Percentiles rank a stretch among this genome's conserved stretches.
Conservation (phyloP, 768 basidiomycete genomes). For the Pisolithus orientalis region DNA sequence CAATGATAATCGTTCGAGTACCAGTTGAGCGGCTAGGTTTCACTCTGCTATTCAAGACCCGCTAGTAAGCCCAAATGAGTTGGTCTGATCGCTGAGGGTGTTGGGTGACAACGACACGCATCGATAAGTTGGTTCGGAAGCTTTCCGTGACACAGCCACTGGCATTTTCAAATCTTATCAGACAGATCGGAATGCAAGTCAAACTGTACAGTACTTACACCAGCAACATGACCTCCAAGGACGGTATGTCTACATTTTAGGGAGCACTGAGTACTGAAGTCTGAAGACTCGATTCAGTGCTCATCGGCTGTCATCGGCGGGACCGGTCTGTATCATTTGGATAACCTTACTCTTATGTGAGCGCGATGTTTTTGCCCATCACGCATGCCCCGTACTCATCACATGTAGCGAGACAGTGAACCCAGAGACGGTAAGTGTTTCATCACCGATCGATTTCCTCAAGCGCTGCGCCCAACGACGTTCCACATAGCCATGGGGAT, state of each 20-base stretch:
- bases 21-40: no score
- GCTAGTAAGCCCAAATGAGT: no score
- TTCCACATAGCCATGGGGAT: constrained; percentile 77
- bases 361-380: constrained; percentile 23
- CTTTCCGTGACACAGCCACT: no score
- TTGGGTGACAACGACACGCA: no score
- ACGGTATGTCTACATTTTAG: not conserved
- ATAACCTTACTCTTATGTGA: constrained; percentile 84
- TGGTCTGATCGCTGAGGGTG: no score
- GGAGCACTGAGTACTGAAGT: not conserved
- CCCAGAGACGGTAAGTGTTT: constrained; percentile 64
- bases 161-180: no score
- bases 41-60: no score
- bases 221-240: not conserved
- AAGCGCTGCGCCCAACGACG: not conserved
- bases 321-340: constrained; percentile 87
- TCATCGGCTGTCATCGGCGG: constrained; percentile 90
- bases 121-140: no score
- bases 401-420: constrained; percentile 62
- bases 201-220: no score
- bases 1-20: no score
- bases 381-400: not conserved
- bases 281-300: constrained; percentile 39
- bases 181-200: no score
- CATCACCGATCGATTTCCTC: not conserved